Evolutionary conservation across 108 stramenopile species (phyloP).

Genomic region (Nitzschia sp.): DNA sequence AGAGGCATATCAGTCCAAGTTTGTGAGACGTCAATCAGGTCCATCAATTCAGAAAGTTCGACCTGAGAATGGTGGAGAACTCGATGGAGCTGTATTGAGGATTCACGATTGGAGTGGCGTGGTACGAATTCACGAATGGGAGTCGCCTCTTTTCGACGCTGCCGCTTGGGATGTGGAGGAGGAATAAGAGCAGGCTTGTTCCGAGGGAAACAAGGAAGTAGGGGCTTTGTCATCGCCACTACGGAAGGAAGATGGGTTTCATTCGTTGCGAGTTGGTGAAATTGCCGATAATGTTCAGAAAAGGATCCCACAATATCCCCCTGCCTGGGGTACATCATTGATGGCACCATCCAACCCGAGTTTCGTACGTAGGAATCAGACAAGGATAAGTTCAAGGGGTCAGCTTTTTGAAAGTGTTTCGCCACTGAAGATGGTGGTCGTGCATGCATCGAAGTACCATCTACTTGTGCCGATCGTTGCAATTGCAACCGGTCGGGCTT

Average conservation of each 20-base stretch:
- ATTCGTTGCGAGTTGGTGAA: neutral
- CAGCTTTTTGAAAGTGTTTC: neutral
- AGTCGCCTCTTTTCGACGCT: neutral
- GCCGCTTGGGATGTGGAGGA: slow-evolving; percentile 1
- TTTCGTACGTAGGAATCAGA: neutral
- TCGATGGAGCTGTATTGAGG: slow-evolving; percentile 14
- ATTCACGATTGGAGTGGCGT: slow-evolving; percentile 2
- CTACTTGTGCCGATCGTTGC: neutral
- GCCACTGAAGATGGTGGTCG: neutral
- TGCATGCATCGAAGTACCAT: neutral
- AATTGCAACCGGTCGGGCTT: neutral
- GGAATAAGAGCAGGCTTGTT: slow-evolving; percentile 20
- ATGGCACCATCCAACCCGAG: slow-evolving; percentile 24
- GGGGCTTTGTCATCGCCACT: neutral
- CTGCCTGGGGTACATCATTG: slow-evolving; percentile 21
- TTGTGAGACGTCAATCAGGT: slow-evolving; percentile 22
- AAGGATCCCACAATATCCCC: slow-evolving; percentile 38
- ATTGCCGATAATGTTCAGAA: slow-evolving; percentile 10
- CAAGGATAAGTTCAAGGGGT: neutral
- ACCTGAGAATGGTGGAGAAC: slow-evolving; percentile 20
- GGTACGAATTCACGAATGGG: neutral
- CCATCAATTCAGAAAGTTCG: slow-evolving; percentile 1
- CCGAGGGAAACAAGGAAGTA: slow-evolving; percentile 16
- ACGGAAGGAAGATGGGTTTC: neutral
- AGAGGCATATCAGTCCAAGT: slow-evolving; percentile 9